Percentiles rank a stretch among this genome's conserved stretches.
These are phyloP conservation scores for Lablab purpureus DNA, from an alignment of 306 rosid genomes.

Conservation along the genomic window DNA sequence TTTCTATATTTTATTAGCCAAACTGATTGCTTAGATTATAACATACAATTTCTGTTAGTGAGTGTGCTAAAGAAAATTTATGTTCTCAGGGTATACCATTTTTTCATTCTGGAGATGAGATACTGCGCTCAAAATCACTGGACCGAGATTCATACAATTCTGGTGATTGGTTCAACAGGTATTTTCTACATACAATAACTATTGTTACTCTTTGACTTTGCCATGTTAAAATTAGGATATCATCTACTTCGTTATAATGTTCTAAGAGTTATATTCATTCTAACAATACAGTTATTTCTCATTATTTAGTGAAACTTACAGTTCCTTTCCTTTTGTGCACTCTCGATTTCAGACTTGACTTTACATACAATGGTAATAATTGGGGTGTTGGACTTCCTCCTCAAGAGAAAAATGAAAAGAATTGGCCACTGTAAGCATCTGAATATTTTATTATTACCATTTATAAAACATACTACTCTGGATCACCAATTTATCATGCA, in stretches of 20 bases:
- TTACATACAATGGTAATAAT: constrained; percentile 78
- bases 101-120: constrained; percentile 88
- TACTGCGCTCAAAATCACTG: constrained; percentile 92
- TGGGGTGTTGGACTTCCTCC: constrained; percentile 99
- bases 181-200: background rate
- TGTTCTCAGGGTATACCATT: constrained; percentile 84
- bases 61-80: constrained; percentile 38
- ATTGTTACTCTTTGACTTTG: constrained; percentile 23
- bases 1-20: constrained; percentile 2
- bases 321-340: constrained; percentile 32
- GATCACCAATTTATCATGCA: constrained; percentile 2
- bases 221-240: constrained; percentile 32
- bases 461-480: constrained; percentile 16
- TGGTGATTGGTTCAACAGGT: constrained; percentile 99
- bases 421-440: constrained; percentile 85
- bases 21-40: background rate
- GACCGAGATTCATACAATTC: constrained; percentile 98
- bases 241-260: constrained; percentile 32
- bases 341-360: constrained; percentile 76
- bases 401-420: constrained; percentile 76
- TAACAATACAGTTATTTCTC: constrained; percentile 24
- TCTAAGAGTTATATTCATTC: constrained; percentile 1
- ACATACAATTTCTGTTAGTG: background rate
- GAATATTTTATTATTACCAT: constrained; percentile 13
- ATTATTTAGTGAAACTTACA: constrained; percentile 28